A percentile compares a stretch with the other conserved stretches of the same genome.
Evolutionary conservation across 2,329 filamentous ascomycete genomes (phyloP).

Genomic region (Colletotrichum higginsianum): DNA sequence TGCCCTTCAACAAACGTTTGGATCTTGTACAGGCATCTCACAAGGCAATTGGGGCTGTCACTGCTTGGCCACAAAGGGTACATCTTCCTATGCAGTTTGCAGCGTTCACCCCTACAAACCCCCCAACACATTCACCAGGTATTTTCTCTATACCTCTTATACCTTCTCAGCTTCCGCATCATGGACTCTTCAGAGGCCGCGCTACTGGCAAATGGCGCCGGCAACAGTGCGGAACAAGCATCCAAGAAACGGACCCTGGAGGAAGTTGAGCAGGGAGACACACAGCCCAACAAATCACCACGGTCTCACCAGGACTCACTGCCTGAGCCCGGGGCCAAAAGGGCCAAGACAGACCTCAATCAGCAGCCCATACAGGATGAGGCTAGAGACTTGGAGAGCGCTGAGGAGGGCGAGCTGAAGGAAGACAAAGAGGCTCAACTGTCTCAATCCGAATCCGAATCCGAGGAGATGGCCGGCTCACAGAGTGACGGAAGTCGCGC

Average conservation of each 20-base stretch:
- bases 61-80: background rate
- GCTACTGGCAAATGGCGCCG: background rate
- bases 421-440: slow-evolving; percentile 41
- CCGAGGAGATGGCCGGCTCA: slow-evolving; percentile 11
- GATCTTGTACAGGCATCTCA: background rate
- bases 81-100: background rate
- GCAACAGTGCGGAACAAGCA: slow-evolving; percentile 11
- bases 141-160: background rate
- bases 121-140: background rate
- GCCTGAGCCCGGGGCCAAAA: slow-evolving; percentile 44
- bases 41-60: background rate
- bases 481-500: background rate
- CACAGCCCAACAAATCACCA: slow-evolving; percentile 19
- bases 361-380: background rate
- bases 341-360: slow-evolving; percentile 32
- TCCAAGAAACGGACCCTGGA: slow-evolving; percentile 50
- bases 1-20: background rate
- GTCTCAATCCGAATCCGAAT: slow-evolving; percentile 7
- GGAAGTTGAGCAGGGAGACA: slow-evolving; percentile 42
- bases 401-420: slow-evolving; percentile 54
- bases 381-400: slow-evolving; percentile 21
- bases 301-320: slow-evolving; percentile 28
- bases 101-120: background rate
- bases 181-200: slow-evolving; percentile 37
- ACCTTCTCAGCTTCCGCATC: background rate